A percentile compares a stretch with the other conserved stretches of the same genome.
Evolutionary conservation across 805 yeast genomes (phyloP).

Genomic region (Candida ponderosae): DNA sequence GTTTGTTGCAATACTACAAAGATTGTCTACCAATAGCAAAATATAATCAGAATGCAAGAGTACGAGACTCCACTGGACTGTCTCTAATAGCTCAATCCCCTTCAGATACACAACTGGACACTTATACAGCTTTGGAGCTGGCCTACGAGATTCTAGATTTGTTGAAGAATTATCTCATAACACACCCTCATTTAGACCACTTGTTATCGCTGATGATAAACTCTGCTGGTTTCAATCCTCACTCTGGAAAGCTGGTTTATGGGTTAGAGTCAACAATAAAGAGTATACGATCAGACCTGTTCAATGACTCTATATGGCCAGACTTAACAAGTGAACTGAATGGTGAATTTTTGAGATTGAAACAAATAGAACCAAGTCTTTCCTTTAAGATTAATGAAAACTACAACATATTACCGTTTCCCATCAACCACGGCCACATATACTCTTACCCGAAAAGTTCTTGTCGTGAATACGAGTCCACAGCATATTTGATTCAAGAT

Average conservation of each 20-base stretch:
- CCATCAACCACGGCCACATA: conserved; percentile 32
- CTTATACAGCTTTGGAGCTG: conserved; percentile 20
- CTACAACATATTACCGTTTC: conserved; percentile 25
- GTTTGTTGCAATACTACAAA: conserved; percentile 3
- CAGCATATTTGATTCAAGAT: conserved; percentile 53
- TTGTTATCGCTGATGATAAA: conserved; percentile 61
- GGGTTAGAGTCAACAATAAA: conserved; percentile 48
- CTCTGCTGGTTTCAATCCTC: conserved; percentile 44
- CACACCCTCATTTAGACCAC: conserved; percentile 88
- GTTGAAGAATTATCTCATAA: conserved; percentile 42
- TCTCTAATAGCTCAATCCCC: conserved; percentile 1
- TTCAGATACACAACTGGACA: background rate
- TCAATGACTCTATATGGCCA: conserved; percentile 82
- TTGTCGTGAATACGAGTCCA: conserved; percentile 26
- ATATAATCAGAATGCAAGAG: conserved; percentile 1
- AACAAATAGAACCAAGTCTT: conserved; percentile 4
- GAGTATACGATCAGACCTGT: conserved; percentile 46
- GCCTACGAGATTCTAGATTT: conserved; percentile 26
- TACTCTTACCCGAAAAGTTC: conserved; percentile 17
- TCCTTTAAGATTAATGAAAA: conserved; percentile 5
- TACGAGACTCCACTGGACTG: conserved; percentile 13
- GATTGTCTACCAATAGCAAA: background rate
- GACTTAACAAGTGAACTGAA: conserved; percentile 29
- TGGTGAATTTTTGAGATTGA: conserved; percentile 20
- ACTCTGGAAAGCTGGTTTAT: conserved; percentile 34